Percentiles rank a stretch among this genome's conserved stretches.
phyloP scores from a whole-genome alignment of 202 grass and related monocot species.

The Hordeum pubiflorum region DNA sequence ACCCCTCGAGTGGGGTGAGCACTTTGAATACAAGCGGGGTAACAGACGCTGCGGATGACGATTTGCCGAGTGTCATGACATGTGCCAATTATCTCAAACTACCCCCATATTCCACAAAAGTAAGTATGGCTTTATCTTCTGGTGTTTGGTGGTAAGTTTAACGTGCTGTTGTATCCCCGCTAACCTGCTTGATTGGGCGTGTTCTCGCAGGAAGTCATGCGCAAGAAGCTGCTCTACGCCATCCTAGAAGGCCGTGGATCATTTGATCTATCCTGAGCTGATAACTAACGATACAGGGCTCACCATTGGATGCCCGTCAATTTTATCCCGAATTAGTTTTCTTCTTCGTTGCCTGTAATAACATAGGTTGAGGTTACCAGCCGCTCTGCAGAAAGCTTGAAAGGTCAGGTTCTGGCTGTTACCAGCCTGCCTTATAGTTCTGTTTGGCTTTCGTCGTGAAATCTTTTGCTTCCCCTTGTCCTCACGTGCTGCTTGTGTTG shows the following conservation, averaged over 20 bases:
- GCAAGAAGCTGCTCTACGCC: slow-evolving; percentile 58
- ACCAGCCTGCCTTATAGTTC: too few species aligned
- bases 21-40: slow-evolving; percentile 30
- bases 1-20: slow-evolving; percentile 32
- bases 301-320: slow-evolving; percentile 10
- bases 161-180: neutral
- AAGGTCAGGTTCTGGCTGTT: neutral
- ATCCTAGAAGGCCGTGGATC: slow-evolving; percentile 67
- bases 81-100: slow-evolving; percentile 73
- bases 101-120: slow-evolving; percentile 57
- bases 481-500: neutral
- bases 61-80: slow-evolving; percentile 67
- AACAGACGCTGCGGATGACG: slow-evolving; percentile 41
- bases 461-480: too few species aligned
- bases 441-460: neutral
- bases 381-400: neutral
- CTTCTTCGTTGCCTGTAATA: slow-evolving; percentile 23
- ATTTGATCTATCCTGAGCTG: slow-evolving; percentile 57
- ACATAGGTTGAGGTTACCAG: slow-evolving; percentile 23
- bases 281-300: slow-evolving; percentile 37
- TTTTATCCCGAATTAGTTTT: slow-evolving; percentile 37
- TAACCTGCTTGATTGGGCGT: neutral
- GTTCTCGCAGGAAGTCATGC: slow-evolving; percentile 47
- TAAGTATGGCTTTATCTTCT: slow-evolving; percentile 18
- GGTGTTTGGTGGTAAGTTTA: neutral